Base-by-base conservation (phyloP, 345 rosid species). In the Luvunga scandens region DNA sequence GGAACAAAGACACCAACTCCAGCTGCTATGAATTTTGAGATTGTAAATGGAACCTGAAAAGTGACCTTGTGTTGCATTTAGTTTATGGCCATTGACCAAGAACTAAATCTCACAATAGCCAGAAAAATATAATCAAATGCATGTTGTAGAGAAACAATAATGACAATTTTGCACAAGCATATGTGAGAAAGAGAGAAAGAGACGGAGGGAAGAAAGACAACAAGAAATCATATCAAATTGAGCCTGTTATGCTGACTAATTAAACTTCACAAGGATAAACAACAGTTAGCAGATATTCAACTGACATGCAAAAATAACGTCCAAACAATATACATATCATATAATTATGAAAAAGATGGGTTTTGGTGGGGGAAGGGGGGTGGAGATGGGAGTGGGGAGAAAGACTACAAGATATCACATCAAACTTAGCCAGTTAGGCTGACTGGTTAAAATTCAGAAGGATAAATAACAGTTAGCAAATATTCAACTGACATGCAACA, bases 1-100 rank as follows among this genome's bases (percentile, higher is more conserved):
- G 98, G 98, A 83, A 95, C 82, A 61, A 92, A 82, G 31, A 95
- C n/a, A n/a, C n/a, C 88, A 80, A 91, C 90, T 83, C 95, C 98
- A 69, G 77, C 89, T 66, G 95, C 98, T 82, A 95, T 83, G 82
- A 87, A 93, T 83, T 84, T 90, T 72, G 98, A 84, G 88, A 95
- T 88, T 74, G 95, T 91, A 83, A 95, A 88, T 55, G 98, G 98
- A 73, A 95, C 86, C 98, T 95, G 88, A 67, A 79, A 81, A 83
- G 61, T 36, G 42, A 39, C 25, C 22, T 39, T 57, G 71, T 31
- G 16, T 42, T 72, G 48, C 9, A 7, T 34, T 16, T 21, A 21
- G 36, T 12, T 78, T 13, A 21, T 24, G 22, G 45, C 30, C 64
- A 53, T 64, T 27, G 9, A 66, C 36, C 42, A 78, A 65, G 14